Percentiles rank a stretch among this genome's conserved stretches.
Evolutionary conservation across 2,329 filamentous ascomycete genomes (phyloP).

Genomic region (Cladosporium cucumerinum): DNA sequence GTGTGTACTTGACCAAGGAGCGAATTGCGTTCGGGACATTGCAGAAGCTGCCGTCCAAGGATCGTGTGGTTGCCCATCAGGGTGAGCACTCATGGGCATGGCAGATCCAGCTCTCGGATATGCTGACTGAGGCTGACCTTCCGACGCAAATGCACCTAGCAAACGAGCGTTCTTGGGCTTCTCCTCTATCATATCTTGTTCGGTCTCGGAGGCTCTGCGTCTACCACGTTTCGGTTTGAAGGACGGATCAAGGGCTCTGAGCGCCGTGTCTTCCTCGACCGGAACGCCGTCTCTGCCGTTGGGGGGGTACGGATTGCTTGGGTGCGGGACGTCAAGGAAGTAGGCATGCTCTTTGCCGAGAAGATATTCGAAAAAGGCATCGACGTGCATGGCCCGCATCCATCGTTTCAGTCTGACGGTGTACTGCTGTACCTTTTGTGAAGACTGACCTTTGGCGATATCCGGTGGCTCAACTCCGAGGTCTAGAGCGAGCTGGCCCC

Average conservation of each 20-base stretch:
- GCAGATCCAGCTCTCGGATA: constrained; percentile 52
- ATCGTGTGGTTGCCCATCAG: constrained; percentile 40
- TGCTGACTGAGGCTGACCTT: constrained; percentile 38
- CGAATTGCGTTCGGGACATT: constrained; percentile 37
- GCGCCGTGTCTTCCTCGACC: constrained; percentile 81
- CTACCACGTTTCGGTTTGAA: constrained; percentile 60
- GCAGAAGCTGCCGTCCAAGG: constrained; percentile 45
- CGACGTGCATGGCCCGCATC: constrained; percentile 95
- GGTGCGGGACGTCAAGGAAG: constrained; percentile 69
- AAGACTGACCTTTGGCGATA: constrained; percentile 70
- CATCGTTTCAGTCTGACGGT: constrained; percentile 88
- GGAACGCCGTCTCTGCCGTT: constrained; percentile 75
- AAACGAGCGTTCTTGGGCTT: constrained; percentile 31
- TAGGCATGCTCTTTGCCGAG: constrained; percentile 75
- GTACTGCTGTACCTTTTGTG: constrained; percentile 93
- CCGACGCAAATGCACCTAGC: neutral
- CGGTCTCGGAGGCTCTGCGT: constrained; percentile 42
- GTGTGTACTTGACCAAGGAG: constrained; percentile 34
- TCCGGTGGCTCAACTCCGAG: constrained; percentile 86
- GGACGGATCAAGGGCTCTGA: constrained; percentile 78
- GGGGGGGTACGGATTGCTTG: constrained; percentile 60
- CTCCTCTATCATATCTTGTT: constrained; percentile 27
- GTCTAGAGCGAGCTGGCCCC: constrained; percentile 81
- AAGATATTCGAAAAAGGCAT: constrained; percentile 91
- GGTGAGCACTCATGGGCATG: constrained; percentile 52